A percentile compares a stretch with the other conserved stretches of the same genome.
Conservation (phyloP, 2,329 filamentous ascomycete genomes). For the Scolecobasidium constrictum region DNA sequence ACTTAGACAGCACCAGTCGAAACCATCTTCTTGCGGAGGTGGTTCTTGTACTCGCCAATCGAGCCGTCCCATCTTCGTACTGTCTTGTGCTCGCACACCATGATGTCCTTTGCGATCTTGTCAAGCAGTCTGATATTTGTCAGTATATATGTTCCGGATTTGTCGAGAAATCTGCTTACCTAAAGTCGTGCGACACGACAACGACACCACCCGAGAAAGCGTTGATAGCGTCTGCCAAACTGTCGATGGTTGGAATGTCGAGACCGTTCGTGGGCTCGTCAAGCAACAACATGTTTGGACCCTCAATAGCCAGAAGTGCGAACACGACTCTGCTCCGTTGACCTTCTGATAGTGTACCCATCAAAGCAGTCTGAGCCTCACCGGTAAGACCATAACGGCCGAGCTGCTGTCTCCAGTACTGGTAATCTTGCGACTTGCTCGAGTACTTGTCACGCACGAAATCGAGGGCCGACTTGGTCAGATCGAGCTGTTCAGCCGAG, state of each 20-base stretch:
- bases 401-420: constrained; percentile 98
- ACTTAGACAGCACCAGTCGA: constrained; percentile 73
- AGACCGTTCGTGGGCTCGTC: constrained; percentile 99
- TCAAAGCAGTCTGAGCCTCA: constrained; percentile 89
- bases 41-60: constrained; percentile 95
- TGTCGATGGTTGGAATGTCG: constrained; percentile 97
- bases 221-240: constrained; percentile 94
- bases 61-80: constrained; percentile 79
- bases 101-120: constrained; percentile 99
- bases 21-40: constrained; percentile 99
- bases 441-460: constrained; percentile 95
- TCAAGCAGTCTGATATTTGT: constrained; percentile 63
- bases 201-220: constrained; percentile 93
- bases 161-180: constrained; percentile 45
- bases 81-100: constrained; percentile 97
- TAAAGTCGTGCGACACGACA: constrained; percentile 97
- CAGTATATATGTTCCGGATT: constrained; percentile 11
- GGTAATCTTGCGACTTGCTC: constrained; percentile 87
- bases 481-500: constrained; percentile 93
- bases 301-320: constrained; percentile 86
- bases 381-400: constrained; percentile 89
- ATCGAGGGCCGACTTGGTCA: constrained; percentile 95
- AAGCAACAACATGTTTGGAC: constrained; percentile 93
- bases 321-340: constrained; percentile 99
- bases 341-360: constrained; percentile 95